These are phyloP conservation scores for Dalbergia oliveri DNA, from an alignment of 306 rosid species.

Conservation along the genomic window DNA sequence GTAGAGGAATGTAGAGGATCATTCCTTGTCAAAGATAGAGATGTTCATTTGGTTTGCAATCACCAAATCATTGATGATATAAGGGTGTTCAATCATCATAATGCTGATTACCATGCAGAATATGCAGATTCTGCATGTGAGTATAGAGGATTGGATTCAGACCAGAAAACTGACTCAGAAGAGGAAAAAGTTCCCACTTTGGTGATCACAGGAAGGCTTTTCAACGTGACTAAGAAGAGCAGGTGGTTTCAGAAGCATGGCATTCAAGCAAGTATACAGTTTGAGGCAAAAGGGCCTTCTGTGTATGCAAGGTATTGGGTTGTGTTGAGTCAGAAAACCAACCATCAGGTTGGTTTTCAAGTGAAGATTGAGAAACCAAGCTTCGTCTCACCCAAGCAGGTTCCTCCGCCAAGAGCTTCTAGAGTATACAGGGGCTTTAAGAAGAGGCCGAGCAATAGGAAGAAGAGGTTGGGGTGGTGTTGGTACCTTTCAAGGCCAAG, in stretches of 20 bases:
- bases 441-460: slow-evolving; percentile 51
- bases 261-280: slow-evolving; percentile 45
- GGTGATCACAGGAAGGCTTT: slow-evolving; percentile 76
- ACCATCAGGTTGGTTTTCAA: slow-evolving; percentile 75
- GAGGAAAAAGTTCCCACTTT: slow-evolving; percentile 59
- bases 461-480: slow-evolving; percentile 58
- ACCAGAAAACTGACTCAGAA: slow-evolving; percentile 42
- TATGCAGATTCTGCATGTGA: slow-evolving; percentile 53
- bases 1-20: slow-evolving; percentile 96
- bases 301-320: slow-evolving; percentile 82
- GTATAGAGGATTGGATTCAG: slow-evolving; percentile 35
- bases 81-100: slow-evolving; percentile 56
- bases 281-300: slow-evolving; percentile 59
- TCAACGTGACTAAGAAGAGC: slow-evolving; percentile 61
- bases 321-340: slow-evolving; percentile 74
- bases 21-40: slow-evolving; percentile 69
- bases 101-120: slow-evolving; percentile 49
- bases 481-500: slow-evolving; percentile 70
- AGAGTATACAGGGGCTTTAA: slow-evolving; percentile 62
- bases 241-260: slow-evolving; percentile 56
- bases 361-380: slow-evolving; percentile 73
- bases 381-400: slow-evolving; percentile 48
- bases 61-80: slow-evolving; percentile 83
- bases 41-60: slow-evolving; percentile 72
- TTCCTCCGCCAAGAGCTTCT: slow-evolving; percentile 50